phyloP scores from a whole-genome alignment of 2,329 filamentous ascomycete genomes.

The Fusarium xyrophilum region DNA sequence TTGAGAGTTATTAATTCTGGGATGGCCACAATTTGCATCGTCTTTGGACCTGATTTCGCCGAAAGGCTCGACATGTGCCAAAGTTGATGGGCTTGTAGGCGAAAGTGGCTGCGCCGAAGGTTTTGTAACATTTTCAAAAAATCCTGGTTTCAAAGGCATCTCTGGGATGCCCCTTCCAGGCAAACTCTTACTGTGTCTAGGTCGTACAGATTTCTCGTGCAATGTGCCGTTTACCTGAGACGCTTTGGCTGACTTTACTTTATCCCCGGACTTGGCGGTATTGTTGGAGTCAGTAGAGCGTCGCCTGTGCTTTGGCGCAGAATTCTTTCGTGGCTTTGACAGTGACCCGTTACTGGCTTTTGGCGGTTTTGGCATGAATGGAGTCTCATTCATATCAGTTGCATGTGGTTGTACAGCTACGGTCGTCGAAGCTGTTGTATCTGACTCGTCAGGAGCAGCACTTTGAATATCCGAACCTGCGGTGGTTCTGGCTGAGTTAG shows the following conservation, averaged over 20 bases:
- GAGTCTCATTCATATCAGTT: constrained; percentile 1
- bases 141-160: constrained; percentile 47
- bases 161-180: constrained; percentile 45
- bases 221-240: constrained; percentile 42
- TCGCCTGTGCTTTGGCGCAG: constrained; percentile 42
- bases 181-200: constrained; percentile 40
- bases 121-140: constrained; percentile 50
- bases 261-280: constrained; percentile 40
- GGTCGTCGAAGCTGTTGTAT: neutral
- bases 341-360: constrained; percentile 21
- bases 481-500: neutral
- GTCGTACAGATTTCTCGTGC: constrained; percentile 47
- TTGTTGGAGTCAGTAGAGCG: constrained; percentile 45
- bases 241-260: constrained; percentile 41
- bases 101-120: constrained; percentile 24
- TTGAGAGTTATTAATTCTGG: constrained; percentile 31
- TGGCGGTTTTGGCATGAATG: neutral
- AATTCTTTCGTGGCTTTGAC: constrained; percentile 14
- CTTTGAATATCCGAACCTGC: neutral
- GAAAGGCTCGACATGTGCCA: neutral
- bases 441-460: neutral
- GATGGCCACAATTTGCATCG: constrained; percentile 17
- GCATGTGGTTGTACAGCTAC: neutral
- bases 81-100: neutral
- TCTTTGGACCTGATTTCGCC: constrained; percentile 32